Conservation (phyloP, 805 yeast genomes). For the Pichia cephalocereana region DNA sequence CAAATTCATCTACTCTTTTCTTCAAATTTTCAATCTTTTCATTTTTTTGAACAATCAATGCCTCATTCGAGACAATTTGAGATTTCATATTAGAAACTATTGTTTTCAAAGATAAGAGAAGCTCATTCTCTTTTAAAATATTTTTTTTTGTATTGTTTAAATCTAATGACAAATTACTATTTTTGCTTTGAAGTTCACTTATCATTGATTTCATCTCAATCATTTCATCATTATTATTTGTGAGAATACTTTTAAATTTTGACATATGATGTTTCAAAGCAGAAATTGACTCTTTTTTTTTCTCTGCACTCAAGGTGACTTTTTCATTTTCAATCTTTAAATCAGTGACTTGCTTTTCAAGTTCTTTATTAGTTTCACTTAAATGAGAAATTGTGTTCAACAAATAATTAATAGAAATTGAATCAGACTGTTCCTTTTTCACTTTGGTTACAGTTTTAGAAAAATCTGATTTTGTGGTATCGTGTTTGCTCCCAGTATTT, state of each 20-base stretch:
- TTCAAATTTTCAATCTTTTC: constrained; percentile 26
- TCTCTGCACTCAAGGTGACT: constrained; percentile 3
- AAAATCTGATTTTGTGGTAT: background rate
- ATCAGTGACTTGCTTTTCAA: constrained; percentile 7
- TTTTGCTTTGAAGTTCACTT: background rate
- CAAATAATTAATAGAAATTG: constrained; percentile 14
- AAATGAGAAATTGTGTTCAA: constrained; percentile 13
- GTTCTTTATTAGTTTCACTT: constrained; percentile 5
- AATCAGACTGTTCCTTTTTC: constrained; percentile 1
- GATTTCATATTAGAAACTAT: constrained; percentile 12
- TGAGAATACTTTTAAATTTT: constrained; percentile 4
- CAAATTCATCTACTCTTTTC: constrained; percentile 31
- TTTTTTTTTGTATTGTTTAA: constrained; percentile 6
- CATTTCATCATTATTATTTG: constrained; percentile 1
- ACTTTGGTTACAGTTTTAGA: background rate
- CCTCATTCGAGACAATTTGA: constrained; percentile 7
- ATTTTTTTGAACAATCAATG: constrained; percentile 7
- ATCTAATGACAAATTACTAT: constrained; percentile 6
- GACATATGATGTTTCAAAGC: constrained; percentile 7
- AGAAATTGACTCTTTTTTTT: constrained; percentile 2
- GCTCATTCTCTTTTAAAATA: constrained; percentile 4
- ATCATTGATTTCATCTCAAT: constrained; percentile 5
- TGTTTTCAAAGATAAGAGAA: constrained; percentile 7
- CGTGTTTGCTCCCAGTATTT: too few relatives aligned
- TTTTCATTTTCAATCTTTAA: constrained; percentile 5